Evolutionary conservation across 129 eudicot genomes (phyloP), one percentile per base, ranked within the genome.

Genomic region (Saposhnikovia divaricata): DNA sequence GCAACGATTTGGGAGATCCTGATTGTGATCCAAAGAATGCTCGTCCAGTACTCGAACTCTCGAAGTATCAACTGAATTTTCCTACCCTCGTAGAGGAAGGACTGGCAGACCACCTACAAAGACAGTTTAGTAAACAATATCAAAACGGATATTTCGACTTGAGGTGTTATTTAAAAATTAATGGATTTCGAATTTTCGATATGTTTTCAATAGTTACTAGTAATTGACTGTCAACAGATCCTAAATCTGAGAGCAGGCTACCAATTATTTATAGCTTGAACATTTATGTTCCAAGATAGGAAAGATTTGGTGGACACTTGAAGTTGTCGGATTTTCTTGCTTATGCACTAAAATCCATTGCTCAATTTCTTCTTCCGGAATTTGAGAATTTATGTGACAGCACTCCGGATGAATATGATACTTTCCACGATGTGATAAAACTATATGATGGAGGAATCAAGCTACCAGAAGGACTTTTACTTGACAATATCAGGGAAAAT

Each of bases 31-130:
- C 53, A 3, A 77, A 85, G 37, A 13, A 76, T 61, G 84, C 77
- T 12, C 61, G 90, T 14, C 89, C 92, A 0, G 82, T 86, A 46
- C 86, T 86, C 27, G 92, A 90, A 63, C 90, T 88, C 86, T 86
- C 27, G 92, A 90, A 63, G 92, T 88, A 8, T 86, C 91, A 21
- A 71, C 74, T 1, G 85, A 72, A 38, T 78, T 44, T 79, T 90
- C 92, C 8, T 89, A 89, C 53, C 92, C 92, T 45, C 89, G 92
- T 40, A 82, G 92, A 39, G 86, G 88, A 6, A 84, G 90, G 82
- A 89, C 98, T 0, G 91, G 98, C 4, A 83, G 96, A 61, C 86
- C 91, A 48, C 82, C 85, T 14, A 63, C 87, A 59, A 27, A 72
- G 38, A 74, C 87, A 86, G 97, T 96, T 69, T 55, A 16, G 10